Base-by-base conservation (phyloP, 148 eudicot species). In the Spergularia marina region DNA sequence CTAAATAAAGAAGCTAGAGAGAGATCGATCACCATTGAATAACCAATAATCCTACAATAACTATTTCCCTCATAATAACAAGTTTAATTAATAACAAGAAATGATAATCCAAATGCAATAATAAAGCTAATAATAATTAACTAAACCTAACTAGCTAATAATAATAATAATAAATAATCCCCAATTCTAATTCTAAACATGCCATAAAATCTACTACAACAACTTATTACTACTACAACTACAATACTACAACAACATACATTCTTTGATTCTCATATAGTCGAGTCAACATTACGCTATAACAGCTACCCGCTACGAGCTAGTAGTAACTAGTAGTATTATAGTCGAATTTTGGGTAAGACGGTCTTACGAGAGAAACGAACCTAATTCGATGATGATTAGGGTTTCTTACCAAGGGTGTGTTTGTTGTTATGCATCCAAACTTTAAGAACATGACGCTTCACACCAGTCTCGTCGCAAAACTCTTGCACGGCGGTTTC, bases 371-470 rank as follows among this genome's bases (percentile, higher is more conserved):
- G 49, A 9, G 44, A 41, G 49, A 44, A 6, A 44, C 49, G 49
- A 44, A 30, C 36, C 36, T 18, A 16, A 12, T 11, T 49, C 17
- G 7, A 53, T 51, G 7, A 53, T 51, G 53, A 30, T 25, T 83
- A 90, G 87, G 89, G 91, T 83, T 89, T 92, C 89, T 93, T 91
- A 85, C 98, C 97, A 17, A 93, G 86, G 60, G 97, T 91, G 80
- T 89, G 92, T 76, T 93, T 93, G 83, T 93, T 93, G 78, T 93
- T 93, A 65, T 93, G 98, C 98, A 93, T 93, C 98, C 98, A 93
- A 4, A 93, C 98, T 82, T 91, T 93, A 36, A 93, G 91, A 44
- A 91, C 97, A 10, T 91, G 97, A 10, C 94, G 79, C 68, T 82
- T 89, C 1, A 93, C 80, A 0, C 97, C 98, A 7, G 83, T 76